Evolutionary conservation across 441 rosid genomes (phyloP).

Genomic region (Biscutella laevigata): DNA sequence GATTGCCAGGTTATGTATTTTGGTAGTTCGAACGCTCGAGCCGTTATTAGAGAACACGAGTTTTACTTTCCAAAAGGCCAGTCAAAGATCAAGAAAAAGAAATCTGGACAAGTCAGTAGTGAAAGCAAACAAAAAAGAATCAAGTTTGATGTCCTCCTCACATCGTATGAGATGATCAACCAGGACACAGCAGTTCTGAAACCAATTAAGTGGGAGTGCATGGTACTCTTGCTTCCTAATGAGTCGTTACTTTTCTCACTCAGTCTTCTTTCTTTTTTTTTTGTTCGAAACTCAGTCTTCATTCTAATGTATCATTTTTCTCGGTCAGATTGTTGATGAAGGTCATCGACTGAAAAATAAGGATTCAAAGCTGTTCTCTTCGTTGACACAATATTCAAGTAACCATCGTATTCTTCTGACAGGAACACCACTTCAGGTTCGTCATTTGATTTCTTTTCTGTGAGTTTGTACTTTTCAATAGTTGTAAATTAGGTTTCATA

Average conservation of each 20-base stretch:
- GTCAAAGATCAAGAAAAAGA: too few species aligned
- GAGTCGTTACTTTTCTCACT: conserved; percentile 9
- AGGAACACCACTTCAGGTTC: conserved; percentile 99
- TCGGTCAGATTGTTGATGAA: conserved; percentile 82
- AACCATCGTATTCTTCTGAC: conserved; percentile 83
- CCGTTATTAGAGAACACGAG: conserved; percentile 69
- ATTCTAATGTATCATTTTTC: conserved; percentile 22
- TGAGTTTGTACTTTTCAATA: background rate
- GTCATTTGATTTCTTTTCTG: conserved; percentile 23
- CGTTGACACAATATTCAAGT: conserved; percentile 64
- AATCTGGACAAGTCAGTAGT: too few species aligned
- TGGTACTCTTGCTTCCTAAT: conserved; percentile 41
- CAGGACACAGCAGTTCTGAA: conserved; percentile 50
- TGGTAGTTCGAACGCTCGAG: conserved; percentile 71
- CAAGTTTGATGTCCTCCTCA: conserved; percentile 88
- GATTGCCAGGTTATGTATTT: conserved; percentile 90
- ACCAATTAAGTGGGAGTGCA: conserved; percentile 84
- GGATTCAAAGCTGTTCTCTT: conserved; percentile 67
- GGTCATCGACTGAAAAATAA: conserved; percentile 88
- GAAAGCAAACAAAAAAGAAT: conserved; percentile 67
- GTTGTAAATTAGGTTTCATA: background rate
- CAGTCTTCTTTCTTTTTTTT: background rate
- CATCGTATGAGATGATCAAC: conserved; percentile 91
- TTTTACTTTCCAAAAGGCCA: conserved; percentile 65
- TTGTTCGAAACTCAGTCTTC: too few species aligned